Percentiles rank a stretch among this genome's conserved stretches.
These are phyloP conservation scores for Dryadomyces quercus-mongolicae DNA, from an alignment of 2,329 filamentous ascomycete species.

Conservation along the genomic window DNA sequence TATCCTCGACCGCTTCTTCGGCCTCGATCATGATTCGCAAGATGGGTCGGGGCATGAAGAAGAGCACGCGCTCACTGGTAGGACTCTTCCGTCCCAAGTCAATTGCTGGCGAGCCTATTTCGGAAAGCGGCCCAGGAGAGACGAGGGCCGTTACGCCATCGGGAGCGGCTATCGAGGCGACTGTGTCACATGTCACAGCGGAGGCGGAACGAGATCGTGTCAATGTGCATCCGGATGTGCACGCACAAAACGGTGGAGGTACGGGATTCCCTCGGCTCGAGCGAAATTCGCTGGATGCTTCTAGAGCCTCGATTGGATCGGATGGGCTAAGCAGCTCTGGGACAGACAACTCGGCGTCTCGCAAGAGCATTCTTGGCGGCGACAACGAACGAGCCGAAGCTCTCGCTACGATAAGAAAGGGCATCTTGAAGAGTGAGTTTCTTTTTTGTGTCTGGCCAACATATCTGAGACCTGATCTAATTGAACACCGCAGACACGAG, in stretches of 20 bases:
- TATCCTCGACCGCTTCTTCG: slow-evolving; percentile 80
- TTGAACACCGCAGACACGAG: too few relatives aligned
- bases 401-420: slow-evolving; percentile 83
- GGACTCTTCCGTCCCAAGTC: slow-evolving; percentile 94
- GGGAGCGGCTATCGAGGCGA: slow-evolving; percentile 37
- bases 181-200: slow-evolving; percentile 89
- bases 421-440: slow-evolving; percentile 77
- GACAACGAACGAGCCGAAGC: slow-evolving; percentile 87
- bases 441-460: too few relatives aligned
- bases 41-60: slow-evolving; percentile 99
- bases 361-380: slow-evolving; percentile 84
- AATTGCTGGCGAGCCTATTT: too few relatives aligned
- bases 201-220: slow-evolving; percentile 83
- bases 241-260: slow-evolving; percentile 55
- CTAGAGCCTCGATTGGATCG: slow-evolving; percentile 29
- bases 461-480: too few relatives aligned
- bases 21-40: slow-evolving; percentile 92
- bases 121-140: slow-evolving; percentile 35
- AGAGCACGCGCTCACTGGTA: slow-evolving; percentile 78
- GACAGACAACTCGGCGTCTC: slow-evolving; percentile 48
- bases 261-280: slow-evolving; percentile 80
- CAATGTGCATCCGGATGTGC: slow-evolving; percentile 60
- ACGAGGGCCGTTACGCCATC: slow-evolving; percentile 37
- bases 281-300: slow-evolving; percentile 64
- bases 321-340: slow-evolving; percentile 44